These are phyloP conservation scores for Thymus mandschuricus DNA, from an alignment of 257 asterid genomes.

Conservation along the genomic window DNA sequence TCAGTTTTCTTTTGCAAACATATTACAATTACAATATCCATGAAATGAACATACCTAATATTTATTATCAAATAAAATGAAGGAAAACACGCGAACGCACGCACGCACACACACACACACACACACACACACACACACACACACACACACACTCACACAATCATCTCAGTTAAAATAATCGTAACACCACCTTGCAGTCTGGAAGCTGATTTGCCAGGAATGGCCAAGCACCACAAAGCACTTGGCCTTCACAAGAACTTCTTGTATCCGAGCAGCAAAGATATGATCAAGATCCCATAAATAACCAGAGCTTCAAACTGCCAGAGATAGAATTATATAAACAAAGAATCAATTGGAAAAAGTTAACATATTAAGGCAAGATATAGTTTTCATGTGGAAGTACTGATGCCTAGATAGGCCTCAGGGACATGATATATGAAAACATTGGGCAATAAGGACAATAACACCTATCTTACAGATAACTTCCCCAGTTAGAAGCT, in stretches of 20 bases:
- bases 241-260: constrained; percentile 33
- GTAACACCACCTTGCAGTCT: constrained; percentile 22
- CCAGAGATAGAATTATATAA: constrained; percentile 9
- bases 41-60: background rate
- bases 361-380: background rate
- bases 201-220: constrained; percentile 25
- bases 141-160: background rate
- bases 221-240: constrained; percentile 33
- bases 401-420: background rate
- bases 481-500: constrained; percentile 4
- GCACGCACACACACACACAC: too few species aligned
- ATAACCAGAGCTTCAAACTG: constrained; percentile 20
- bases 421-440: background rate
- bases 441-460: background rate
- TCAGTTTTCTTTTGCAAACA: constrained; percentile 33
- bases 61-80: too few species aligned
- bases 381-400: background rate
- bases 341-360: constrained; percentile 16
- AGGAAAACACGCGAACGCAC: too few species aligned
- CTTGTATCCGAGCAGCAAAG: constrained; percentile 12
- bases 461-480: background rate
- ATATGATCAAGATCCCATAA: constrained; percentile 19
- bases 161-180: constrained; percentile 17
- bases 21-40: constrained; percentile 15
- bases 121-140: too few species aligned